Conservation (phyloP, 2,329 filamentous ascomycete genomes). For the Lachnellula arida region DNA sequence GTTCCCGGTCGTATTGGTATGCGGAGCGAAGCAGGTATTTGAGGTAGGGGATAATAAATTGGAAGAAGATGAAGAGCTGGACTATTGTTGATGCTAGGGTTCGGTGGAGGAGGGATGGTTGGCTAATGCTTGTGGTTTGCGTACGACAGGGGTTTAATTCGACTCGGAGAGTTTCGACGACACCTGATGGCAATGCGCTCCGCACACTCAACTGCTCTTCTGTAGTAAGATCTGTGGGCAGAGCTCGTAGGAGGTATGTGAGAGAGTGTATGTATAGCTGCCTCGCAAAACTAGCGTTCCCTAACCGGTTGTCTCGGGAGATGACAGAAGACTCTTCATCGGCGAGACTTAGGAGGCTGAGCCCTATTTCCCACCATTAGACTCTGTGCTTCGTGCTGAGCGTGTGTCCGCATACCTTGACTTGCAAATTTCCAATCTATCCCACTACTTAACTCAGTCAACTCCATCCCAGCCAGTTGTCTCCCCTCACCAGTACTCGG, state of each 20-base stretch:
- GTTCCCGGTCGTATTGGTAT: slow-evolving; percentile 60
- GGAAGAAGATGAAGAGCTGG: slow-evolving; percentile 53
- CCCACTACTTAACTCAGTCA: slow-evolving; percentile 31
- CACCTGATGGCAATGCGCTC: slow-evolving; percentile 42
- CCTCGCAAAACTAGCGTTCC: slow-evolving; percentile 46
- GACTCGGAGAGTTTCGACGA: slow-evolving; percentile 22
- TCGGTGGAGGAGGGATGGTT: slow-evolving; percentile 53
- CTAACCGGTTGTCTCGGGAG: slow-evolving; percentile 27
- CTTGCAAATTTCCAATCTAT: slow-evolving; percentile 49
- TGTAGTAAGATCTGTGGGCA: slow-evolving; percentile 52
- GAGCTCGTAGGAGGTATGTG: slow-evolving; percentile 58
- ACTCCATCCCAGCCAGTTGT: slow-evolving; percentile 5
- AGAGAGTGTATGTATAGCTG: slow-evolving; percentile 61
- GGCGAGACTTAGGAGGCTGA: slow-evolving; percentile 42
- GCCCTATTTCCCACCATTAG: slow-evolving; percentile 32
- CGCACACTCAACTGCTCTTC: slow-evolving; percentile 50
- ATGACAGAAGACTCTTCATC: slow-evolving; percentile 39
- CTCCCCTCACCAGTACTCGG: background rate
- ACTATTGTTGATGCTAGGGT: slow-evolving; percentile 52
- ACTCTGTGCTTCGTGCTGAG: background rate
- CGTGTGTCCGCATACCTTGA: slow-evolving; percentile 37
- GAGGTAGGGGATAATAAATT: slow-evolving; percentile 58
- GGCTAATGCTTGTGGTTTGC: slow-evolving; percentile 16
- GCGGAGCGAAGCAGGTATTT: slow-evolving; percentile 48
- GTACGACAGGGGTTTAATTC: slow-evolving; percentile 3